These are phyloP conservation scores for Exidia glandulosa DNA, from an alignment of 768 basidiomycete species.

Conservation along the genomic window DNA sequence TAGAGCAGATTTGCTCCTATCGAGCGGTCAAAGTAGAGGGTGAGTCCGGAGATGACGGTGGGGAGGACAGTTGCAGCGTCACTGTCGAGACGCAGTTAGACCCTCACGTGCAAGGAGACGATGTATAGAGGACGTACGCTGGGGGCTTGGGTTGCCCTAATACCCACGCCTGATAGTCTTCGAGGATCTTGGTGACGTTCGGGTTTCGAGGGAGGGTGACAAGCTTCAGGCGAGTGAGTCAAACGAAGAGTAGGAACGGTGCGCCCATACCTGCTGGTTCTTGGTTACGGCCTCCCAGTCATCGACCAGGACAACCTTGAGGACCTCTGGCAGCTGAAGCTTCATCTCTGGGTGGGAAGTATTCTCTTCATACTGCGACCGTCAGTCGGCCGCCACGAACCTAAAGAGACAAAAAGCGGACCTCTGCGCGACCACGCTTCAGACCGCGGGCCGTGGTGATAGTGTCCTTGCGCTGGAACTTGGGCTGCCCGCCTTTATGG, in stretches of 20 bases:
- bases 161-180: conserved; percentile 65
- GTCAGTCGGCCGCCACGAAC: background rate
- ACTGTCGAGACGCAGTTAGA: conserved; percentile 21
- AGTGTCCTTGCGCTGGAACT: conserved; percentile 15
- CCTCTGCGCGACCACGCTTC: conserved; percentile 67
- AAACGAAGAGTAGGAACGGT: background rate
- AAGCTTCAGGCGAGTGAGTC: conserved; percentile 37
- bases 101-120: background rate
- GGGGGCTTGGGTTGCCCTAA: conserved; percentile 20
- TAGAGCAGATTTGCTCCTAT: conserved; percentile 85
- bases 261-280: conserved; percentile 61
- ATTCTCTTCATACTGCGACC: conserved; percentile 56
- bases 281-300: conserved; percentile 98
- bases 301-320: conserved; percentile 84
- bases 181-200: conserved; percentile 63
- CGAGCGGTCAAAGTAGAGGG: conserved; percentile 88
- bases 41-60: conserved; percentile 76
- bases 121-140: background rate
- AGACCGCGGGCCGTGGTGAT: conserved; percentile 30
- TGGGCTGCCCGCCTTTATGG: conserved; percentile 16
- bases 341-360: conserved; percentile 81
- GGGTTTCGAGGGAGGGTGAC: conserved; percentile 75
- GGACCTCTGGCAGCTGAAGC: conserved; percentile 76
- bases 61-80: conserved; percentile 60
- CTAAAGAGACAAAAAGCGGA: conserved; percentile 19